phyloP scores from a whole-genome alignment of 2,329 filamentous ascomycete species.

The Cercospora beticola region DNA sequence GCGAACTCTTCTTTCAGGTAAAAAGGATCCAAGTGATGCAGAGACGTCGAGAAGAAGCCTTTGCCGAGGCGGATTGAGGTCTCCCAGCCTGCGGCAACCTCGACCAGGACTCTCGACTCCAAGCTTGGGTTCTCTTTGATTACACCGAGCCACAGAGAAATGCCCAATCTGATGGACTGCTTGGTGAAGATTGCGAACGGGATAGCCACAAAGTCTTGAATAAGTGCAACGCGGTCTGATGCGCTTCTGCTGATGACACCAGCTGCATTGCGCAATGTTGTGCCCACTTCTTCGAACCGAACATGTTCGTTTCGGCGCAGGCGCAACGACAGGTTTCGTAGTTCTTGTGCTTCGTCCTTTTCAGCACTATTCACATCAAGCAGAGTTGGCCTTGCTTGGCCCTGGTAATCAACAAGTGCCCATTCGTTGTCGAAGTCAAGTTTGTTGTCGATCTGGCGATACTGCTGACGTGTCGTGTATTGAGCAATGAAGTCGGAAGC shows the following conservation, averaged over 20 bases:
- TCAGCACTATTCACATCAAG: constrained; percentile 27
- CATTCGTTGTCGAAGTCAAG: constrained; percentile 30
- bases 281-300: constrained; percentile 71
- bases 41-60: constrained; percentile 74
- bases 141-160: constrained; percentile 93
- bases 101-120: constrained; percentile 79
- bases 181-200: constrained; percentile 93
- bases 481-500: constrained; percentile 95
- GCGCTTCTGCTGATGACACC: constrained; percentile 78
- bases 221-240: constrained; percentile 72
- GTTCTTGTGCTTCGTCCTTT: constrained; percentile 54
- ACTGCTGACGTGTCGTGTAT: constrained; percentile 95
- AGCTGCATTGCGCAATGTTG: constrained; percentile 80
- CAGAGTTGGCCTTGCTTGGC: constrained; percentile 20
- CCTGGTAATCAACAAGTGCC: constrained; percentile 35
- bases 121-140: constrained; percentile 93
- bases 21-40: constrained; percentile 82
- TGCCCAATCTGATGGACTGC: constrained; percentile 90
- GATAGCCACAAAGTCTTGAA: constrained; percentile 85
- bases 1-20: constrained; percentile 89
- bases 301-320: constrained; percentile 68
- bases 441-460: constrained; percentile 75
- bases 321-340: constrained; percentile 71
- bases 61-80: constrained; percentile 71
- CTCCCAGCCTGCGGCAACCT: constrained; percentile 91